phyloP scores from a whole-genome alignment of 495 filamentous ascomycete species.

The Tetracladium marchalianum region DNA sequence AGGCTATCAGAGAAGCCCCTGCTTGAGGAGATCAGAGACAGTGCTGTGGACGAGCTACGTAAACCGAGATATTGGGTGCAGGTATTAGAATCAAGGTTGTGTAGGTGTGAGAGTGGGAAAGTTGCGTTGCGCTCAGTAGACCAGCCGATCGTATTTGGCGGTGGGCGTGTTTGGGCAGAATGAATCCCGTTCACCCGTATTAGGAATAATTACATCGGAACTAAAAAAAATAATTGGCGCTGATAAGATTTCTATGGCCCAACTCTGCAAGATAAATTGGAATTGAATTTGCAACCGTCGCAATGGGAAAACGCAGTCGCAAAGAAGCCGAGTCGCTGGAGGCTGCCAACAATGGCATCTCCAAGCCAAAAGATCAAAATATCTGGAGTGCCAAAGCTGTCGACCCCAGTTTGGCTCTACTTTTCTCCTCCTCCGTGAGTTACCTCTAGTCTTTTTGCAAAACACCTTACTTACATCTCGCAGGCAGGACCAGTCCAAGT shows the following conservation, averaged over 20 bases:
- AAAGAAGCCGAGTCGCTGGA: slow-evolving; percentile 1
- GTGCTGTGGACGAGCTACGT: too few relatives aligned
- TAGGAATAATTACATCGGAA: not conserved
- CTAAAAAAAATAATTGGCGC: too few relatives aligned
- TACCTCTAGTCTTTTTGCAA: not conserved
- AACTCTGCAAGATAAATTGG: not conserved
- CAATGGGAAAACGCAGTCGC: slow-evolving; percentile 17
- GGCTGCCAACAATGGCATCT: slow-evolving; percentile 10
- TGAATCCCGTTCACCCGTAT: too few relatives aligned
- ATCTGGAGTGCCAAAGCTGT: slow-evolving; percentile 36
- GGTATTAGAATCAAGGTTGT: too few relatives aligned
- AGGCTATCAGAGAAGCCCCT: too few relatives aligned
- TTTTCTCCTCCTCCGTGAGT: slow-evolving; percentile 77
- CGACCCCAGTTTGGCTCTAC: slow-evolving; percentile 65
- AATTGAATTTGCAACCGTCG: not conserved
- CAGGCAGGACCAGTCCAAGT: slow-evolving; percentile 62
- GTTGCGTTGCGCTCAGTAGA: too few relatives aligned
- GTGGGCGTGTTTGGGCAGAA: too few relatives aligned
- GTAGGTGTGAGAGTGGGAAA: too few relatives aligned
- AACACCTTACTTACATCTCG: not conserved
- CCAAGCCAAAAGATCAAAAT: slow-evolving; percentile 11
- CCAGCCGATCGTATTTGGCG: too few relatives aligned
- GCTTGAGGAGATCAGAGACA: too few relatives aligned
- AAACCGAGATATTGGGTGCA: too few relatives aligned
- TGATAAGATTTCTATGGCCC: not conserved